Evolutionary conservation across 169 alveolate species (phyloP), one percentile per base, ranked within the genome.

Genomic region (Plasmodium ovale): DNA sequence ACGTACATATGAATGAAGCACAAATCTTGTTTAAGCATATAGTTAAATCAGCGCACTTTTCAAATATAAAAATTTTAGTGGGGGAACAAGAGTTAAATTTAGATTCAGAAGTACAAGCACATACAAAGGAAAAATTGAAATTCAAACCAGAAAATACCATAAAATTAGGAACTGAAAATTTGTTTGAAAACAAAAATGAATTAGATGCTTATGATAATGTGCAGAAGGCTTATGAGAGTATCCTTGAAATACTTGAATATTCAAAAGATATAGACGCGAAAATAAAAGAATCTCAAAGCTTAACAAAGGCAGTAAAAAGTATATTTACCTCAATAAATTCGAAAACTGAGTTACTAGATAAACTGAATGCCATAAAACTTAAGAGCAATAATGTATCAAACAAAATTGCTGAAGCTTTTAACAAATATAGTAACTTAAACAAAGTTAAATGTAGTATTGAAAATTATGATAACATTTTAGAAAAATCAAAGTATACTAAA

Each of bases 201-300:
- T 60, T 60, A 10, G 71, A 60, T 16, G 2, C 29, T 10, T 35
- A 60, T 33, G 16, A 60, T 12, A 27, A 60, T 27, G 16, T 60
- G 16, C 71, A 27, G 29, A 44, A 27, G 23, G 71, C 71, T 16
- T 27, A 60, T 33, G 29, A 60, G 0, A 2, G 21, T 33, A 23
- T 60, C 16, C 71, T 60, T 60, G 49, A 60, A 44, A 60, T 60
- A 60, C 12, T 23, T 33, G 29, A 60, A 60, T 60, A 60, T 16
- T 60, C 71, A 60, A 44, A 60, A 23, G 71, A 23, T 60, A 60
- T 60, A 60, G 29, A 1, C 51, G 12, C 16, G 16, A 60, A 60
- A 33, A 1, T 25, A 33, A 35, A 60, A 16, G 49, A 60, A 60
- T 23, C 23, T 33, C 49, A 60, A 60, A 27, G 29, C 21, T 60